Percentiles rank a stretch among this genome's conserved stretches.
phyloP scores from a whole-genome alignment of 139 green algal genomes.

The Volvox reticuliferus region DNA sequence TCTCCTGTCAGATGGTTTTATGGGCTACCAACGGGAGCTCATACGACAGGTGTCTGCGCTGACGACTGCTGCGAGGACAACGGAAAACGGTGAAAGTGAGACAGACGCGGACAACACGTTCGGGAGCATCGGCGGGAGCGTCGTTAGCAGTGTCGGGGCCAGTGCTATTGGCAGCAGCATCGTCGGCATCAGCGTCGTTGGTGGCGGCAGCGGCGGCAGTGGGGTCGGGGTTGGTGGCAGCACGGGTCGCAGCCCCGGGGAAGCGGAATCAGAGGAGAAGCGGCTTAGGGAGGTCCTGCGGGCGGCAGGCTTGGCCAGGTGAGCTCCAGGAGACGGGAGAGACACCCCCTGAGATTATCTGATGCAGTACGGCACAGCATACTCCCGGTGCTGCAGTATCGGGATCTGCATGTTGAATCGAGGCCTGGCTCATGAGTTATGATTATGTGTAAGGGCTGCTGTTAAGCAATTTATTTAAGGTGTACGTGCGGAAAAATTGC shows the following conservation, averaged over 20 bases:
- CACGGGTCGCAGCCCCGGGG: neutral
- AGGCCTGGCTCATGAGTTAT: too few relatives aligned
- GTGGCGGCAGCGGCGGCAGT: neutral
- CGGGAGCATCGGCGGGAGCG: neutral
- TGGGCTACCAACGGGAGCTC: conserved; percentile 37
- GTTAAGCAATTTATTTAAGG: too few relatives aligned
- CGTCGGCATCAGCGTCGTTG: too few relatives aligned
- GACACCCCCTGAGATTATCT: too few relatives aligned
- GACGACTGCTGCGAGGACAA: neutral
- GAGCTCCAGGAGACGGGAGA: neutral
- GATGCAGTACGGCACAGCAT: neutral
- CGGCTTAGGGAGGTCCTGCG: conserved; percentile 38
- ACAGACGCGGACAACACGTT: neutral
- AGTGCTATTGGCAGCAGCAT: too few relatives aligned
- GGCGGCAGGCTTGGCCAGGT: conserved; percentile 23
- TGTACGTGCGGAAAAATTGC: too few relatives aligned
- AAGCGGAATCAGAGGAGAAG: conserved; percentile 30
- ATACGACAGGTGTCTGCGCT: neutral
- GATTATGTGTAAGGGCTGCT: too few relatives aligned
- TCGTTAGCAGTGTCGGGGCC: too few relatives aligned
- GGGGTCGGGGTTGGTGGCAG: neutral
- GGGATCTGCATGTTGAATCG: too few relatives aligned
- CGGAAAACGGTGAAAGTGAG: neutral
- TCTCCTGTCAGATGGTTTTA: conserved; percentile 17
- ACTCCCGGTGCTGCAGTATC: neutral